Percentiles rank a stretch among this genome's conserved stretches.
phyloP scores from a whole-genome alignment of 2,329 filamentous ascomycete genomes.

The Fusarium sp. region DNA sequence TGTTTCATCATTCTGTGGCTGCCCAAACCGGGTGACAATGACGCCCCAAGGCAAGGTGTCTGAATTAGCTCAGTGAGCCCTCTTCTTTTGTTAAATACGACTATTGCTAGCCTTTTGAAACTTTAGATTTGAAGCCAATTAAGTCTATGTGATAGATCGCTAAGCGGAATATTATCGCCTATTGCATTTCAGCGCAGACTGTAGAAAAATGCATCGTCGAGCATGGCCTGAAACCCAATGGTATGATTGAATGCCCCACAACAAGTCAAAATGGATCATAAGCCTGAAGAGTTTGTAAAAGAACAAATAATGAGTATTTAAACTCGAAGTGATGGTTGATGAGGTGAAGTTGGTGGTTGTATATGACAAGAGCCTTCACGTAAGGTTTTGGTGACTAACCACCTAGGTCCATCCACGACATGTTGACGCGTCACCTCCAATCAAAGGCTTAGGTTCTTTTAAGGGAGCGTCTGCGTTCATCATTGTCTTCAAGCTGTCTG shows the following conservation, averaged over 20 bases:
- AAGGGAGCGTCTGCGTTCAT: not conserved
- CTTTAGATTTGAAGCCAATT: no score
- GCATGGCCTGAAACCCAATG: not conserved
- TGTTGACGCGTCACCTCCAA: not conserved
- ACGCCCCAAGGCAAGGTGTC: not conserved
- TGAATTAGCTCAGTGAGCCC: not conserved
- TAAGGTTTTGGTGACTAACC: not conserved
- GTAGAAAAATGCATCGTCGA: not conserved
- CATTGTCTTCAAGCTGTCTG: not conserved
- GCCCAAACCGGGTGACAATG: not conserved
- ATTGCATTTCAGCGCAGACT: not conserved
- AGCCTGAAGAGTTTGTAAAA: not conserved
- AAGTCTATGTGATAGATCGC: not conserved
- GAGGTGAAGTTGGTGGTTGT: not conserved
- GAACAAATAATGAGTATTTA: not conserved
- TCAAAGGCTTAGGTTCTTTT: not conserved
- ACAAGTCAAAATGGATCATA: not conserved
- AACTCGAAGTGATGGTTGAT: not conserved
- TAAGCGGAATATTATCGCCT: not conserved
- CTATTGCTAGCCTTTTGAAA: rapidly evolving
- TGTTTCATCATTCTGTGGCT: not conserved
- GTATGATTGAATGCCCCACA: not conserved
- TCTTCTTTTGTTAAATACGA: no score
- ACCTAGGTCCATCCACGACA: not conserved
- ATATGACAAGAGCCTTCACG: not conserved